Base-by-base conservation (phyloP, 768 basidiomycete species). In the Chlorophyllum brunneum region DNA sequence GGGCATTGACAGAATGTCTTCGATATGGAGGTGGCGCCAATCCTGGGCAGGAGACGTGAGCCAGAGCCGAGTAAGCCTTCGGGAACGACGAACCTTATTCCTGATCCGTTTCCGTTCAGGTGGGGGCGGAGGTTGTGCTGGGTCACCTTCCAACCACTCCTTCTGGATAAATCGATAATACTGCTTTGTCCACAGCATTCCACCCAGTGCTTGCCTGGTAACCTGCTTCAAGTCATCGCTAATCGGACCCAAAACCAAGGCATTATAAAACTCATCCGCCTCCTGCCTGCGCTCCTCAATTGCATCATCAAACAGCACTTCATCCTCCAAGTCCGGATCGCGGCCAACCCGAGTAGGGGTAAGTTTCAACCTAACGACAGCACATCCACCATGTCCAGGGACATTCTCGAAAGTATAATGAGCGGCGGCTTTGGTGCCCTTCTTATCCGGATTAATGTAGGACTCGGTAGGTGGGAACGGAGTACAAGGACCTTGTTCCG, bases 171-270 rank as follows among this genome's bases (percentile, higher is more conserved):
- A 98, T 65, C 89, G 79, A 72, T 98, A 99, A 68, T 84, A 92
- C 63, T 98, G 97, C 72, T 98, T 99, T 40, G 91, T 93, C 95
- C 97, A 98, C 47, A 99, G 71, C 97, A 99, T 98, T 9, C 97
- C 97, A 18, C 84, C 84, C 43, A 99, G 71, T 18, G 95, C 97
- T 70, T 98, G 97, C 56, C 97, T 77, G 92, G 92, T 97, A 59
- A 99, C 88, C 67, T 95, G 95, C 65, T 84, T 86, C 60, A 98
- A 71, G 70, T 99, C 97, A 54, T 97, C 92, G 61, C 82, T 90
- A 63, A 95, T 85, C 11, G 89, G 83, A 3, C 92, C 92, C 58
- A 85, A 78, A 34, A 85, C 83, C 48, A 98, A 77, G 4, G 80
- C 76, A 34, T 78, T 75, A 68, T 98, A 99, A 65, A 99, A 99